These are phyloP conservation scores for Xylaria longipes DNA, from an alignment of 495 filamentous ascomycete species.

Conservation along the genomic window DNA sequence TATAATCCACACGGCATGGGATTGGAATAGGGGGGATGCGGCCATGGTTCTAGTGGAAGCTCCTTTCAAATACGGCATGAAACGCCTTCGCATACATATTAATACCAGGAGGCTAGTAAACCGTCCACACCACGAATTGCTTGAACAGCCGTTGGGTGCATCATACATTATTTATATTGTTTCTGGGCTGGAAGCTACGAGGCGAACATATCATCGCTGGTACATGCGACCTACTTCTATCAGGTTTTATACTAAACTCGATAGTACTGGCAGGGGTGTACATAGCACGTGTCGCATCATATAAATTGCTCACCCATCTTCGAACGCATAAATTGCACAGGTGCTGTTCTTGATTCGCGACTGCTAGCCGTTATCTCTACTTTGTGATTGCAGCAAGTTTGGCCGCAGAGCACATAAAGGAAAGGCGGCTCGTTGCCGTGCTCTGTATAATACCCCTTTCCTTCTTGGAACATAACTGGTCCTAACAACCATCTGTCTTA, in stretches of 20 bases:
- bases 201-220: neutral
- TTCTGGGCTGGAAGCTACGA: neutral
- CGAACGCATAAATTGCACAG: neutral
- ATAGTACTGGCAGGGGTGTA: neutral
- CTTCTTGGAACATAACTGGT: conserved; percentile 62
- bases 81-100: neutral
- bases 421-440: conserved; percentile 25
- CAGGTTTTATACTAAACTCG: neutral
- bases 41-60: neutral
- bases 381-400: neutral
- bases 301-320: neutral
- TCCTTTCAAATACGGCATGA: neutral
- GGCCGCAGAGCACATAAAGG: neutral
- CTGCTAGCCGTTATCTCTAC: neutral
- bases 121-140: neutral
- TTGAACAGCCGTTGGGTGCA: neutral
- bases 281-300: neutral
- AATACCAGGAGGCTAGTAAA: neutral
- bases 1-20: neutral
- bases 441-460: conserved; percentile 54
- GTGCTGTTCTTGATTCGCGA: neutral
- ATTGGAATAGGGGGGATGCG: neutral
- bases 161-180: neutral
- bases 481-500: conserved; percentile 62
- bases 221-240: neutral